phyloP scores from a whole-genome alignment of 164 flowering plant genomes.

The Macadamia integrifolia region DNA sequence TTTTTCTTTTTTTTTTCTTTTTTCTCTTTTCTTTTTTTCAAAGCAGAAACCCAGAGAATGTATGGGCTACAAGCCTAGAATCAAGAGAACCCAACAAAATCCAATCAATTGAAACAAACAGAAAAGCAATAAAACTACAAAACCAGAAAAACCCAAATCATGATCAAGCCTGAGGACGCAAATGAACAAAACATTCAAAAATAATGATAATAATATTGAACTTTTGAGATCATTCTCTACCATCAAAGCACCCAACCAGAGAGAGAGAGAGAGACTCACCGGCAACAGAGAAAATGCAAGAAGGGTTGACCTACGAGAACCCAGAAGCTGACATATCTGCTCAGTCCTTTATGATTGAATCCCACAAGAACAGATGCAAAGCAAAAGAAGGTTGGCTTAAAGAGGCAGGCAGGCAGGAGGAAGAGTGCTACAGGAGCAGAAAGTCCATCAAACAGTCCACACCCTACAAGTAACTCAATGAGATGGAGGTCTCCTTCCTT shows the following conservation, averaged over 20 bases:
- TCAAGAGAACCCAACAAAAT: not conserved
- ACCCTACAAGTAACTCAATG: too few species aligned
- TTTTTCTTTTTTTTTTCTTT: too few species aligned
- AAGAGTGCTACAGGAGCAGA: too few species aligned
- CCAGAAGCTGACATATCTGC: not conserved
- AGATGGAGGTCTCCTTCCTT: too few species aligned
- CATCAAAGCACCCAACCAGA: too few species aligned
- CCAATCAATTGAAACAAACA: not conserved
- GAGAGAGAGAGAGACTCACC: not conserved
- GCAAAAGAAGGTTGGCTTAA: not conserved
- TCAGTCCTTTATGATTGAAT: not conserved
- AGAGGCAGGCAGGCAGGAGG: too few species aligned
- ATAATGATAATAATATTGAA: constrained; percentile 7
- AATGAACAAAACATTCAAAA: not conserved
- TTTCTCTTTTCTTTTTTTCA: too few species aligned
- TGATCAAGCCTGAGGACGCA: not conserved
- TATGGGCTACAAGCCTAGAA: not conserved
- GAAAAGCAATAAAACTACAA: not conserved
- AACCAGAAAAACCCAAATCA: not conserved
- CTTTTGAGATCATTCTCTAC: constrained; percentile 3
- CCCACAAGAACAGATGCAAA: not conserved
- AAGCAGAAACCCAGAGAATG: not conserved
- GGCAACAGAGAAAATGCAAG: not conserved
- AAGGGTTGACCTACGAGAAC: not conserved
- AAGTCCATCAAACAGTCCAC: too few species aligned